Percentiles rank a stretch among this genome's conserved stretches.
These are phyloP conservation scores for Epichloe sibirici DNA, from an alignment of 2,329 filamentous ascomycete species.

Conservation along the genomic window DNA sequence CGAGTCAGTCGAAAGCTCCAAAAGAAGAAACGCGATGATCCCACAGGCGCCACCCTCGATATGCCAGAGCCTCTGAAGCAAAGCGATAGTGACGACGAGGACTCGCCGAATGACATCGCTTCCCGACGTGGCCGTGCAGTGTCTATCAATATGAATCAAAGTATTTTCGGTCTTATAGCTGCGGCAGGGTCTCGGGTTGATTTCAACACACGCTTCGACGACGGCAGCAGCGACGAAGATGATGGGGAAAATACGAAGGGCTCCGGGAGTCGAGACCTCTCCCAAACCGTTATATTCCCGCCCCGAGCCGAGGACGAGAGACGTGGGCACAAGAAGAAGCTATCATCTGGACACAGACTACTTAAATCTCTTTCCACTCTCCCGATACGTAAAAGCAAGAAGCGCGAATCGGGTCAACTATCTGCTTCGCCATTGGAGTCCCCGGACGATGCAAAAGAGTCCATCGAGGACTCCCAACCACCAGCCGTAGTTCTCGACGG, in stretches of 20 bases:
- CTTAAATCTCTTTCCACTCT: slow-evolving; percentile 53
- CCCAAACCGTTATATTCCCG: slow-evolving; percentile 30
- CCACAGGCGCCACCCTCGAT: slow-evolving; percentile 24
- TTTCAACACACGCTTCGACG: slow-evolving; percentile 71
- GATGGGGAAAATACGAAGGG: slow-evolving; percentile 35
- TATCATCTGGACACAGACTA: slow-evolving; percentile 50
- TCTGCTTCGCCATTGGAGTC: slow-evolving; percentile 24
- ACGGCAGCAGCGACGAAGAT: slow-evolving; percentile 69
- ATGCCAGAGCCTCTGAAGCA: slow-evolving; percentile 42
- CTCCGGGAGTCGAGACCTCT: slow-evolving; percentile 32
- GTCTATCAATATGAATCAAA: slow-evolving; percentile 78
- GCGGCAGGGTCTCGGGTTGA: slow-evolving; percentile 74
- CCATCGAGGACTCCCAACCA: slow-evolving; percentile 12
- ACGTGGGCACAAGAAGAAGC: slow-evolving; percentile 39
- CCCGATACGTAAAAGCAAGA: slow-evolving; percentile 30
- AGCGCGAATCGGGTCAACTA: slow-evolving; percentile 29
- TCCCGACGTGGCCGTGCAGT: slow-evolving; percentile 33
- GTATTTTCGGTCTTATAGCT: slow-evolving; percentile 84
- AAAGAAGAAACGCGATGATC: slow-evolving; percentile 29
- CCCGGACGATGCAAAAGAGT: slow-evolving; percentile 15
- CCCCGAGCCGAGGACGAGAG: slow-evolving; percentile 19
- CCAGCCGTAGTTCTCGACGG: slow-evolving; percentile 11
- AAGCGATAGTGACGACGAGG: slow-evolving; percentile 36
- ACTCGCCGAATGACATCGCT: slow-evolving; percentile 26
- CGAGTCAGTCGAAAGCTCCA: slow-evolving; percentile 31